phyloP scores from a whole-genome alignment of 2,329 filamentous ascomycete genomes.

The Exophiala phaeomuriformis region DNA sequence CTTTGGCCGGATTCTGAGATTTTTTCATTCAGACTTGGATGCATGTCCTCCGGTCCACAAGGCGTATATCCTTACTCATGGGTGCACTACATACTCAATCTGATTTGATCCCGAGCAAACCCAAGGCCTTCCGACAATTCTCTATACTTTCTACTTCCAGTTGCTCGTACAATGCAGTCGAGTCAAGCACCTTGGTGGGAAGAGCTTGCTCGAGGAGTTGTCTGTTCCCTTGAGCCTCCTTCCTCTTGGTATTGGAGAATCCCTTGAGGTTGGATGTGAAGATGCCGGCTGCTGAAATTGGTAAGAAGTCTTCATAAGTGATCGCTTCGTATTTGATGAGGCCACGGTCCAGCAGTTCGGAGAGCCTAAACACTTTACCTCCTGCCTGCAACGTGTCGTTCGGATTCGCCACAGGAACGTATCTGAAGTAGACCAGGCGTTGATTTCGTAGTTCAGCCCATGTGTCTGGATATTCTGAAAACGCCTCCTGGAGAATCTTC shows the following conservation, averaged over 20 bases:
- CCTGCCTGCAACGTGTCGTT: constrained; percentile 19
- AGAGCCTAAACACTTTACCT: background rate
- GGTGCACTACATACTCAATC: too few relatives aligned
- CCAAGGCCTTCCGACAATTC: background rate
- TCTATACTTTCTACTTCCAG: background rate
- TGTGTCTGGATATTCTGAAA: constrained; percentile 39
- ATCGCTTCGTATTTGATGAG: constrained; percentile 38
- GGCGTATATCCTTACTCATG: too few relatives aligned
- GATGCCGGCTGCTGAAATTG: constrained; percentile 48
- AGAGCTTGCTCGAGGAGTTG: background rate
- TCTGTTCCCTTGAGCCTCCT: background rate
- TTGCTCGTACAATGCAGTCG: background rate
- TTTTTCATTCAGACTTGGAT: too few relatives aligned
- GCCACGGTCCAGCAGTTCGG: constrained; percentile 30
- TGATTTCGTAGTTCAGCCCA: constrained; percentile 34
- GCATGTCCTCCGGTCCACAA: too few relatives aligned
- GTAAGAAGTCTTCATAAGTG: constrained; percentile 50
- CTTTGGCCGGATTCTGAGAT: too few relatives aligned
- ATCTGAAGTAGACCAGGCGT: constrained; percentile 38
- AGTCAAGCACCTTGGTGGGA: background rate
- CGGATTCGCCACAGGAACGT: constrained; percentile 12
- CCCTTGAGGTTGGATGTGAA: constrained; percentile 42
- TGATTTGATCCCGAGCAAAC: background rate
- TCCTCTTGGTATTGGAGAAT: background rate
- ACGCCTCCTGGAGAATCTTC: constrained; percentile 31